Evolutionary conservation across 1,139 yeast species (phyloP).

Genomic region (Pichia sp.): DNA sequence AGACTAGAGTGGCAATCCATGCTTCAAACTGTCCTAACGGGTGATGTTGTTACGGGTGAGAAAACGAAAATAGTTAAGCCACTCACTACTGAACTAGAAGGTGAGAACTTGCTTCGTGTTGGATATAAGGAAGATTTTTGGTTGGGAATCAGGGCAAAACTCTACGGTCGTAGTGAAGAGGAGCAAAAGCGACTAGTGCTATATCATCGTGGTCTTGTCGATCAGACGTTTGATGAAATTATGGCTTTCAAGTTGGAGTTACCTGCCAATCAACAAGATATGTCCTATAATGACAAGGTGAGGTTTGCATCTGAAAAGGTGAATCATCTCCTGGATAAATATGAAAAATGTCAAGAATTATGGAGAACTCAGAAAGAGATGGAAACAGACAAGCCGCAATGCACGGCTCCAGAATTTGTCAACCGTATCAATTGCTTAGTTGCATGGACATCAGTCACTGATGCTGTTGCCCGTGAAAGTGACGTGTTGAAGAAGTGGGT

Average conservation of each 20-base stretch:
- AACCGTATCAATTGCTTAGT: conserved; percentile 67
- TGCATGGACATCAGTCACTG: conserved; percentile 78
- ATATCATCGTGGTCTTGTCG: conserved; percentile 67
- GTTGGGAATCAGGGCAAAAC: conserved; percentile 73
- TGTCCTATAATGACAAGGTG: conserved; percentile 24
- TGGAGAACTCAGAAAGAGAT: conserved; percentile 81
- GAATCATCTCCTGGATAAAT: conserved; percentile 46
- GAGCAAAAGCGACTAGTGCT: conserved; percentile 72
- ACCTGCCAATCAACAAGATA: conserved; percentile 22
- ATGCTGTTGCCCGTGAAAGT: conserved; percentile 57
- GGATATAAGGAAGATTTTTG: conserved; percentile 74
- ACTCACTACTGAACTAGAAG: conserved; percentile 34
- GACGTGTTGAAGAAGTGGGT: conserved; percentile 59
- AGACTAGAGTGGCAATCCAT: conserved; percentile 95
- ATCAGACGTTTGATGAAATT: conserved; percentile 66
- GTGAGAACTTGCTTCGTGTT: conserved; percentile 44
- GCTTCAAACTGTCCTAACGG: conserved; percentile 84
- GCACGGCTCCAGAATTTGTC: conserved; percentile 58
- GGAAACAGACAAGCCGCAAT: conserved; percentile 70
- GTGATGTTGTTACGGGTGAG: conserved; percentile 89
- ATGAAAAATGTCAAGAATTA: conserved; percentile 62
- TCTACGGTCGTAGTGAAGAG: conserved; percentile 72
- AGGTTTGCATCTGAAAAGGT: conserved; percentile 40
- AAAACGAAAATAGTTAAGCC: conserved; percentile 66
- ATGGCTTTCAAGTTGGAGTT: conserved; percentile 48